These are phyloP conservation scores for Silene uniflora DNA, from an alignment of 148 eudicot genomes.

Conservation along the genomic window DNA sequence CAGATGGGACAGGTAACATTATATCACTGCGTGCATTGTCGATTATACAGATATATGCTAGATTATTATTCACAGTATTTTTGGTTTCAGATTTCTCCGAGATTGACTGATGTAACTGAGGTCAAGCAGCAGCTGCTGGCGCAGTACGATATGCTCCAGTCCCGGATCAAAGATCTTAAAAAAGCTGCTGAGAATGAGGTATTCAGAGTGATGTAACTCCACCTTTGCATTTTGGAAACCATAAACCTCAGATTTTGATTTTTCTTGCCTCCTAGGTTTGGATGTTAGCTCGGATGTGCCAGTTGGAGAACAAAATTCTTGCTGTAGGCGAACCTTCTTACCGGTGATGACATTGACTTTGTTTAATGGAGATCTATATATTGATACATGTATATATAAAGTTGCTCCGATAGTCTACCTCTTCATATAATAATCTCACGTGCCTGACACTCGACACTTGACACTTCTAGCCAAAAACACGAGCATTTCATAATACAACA, in stretches of 20 bases:
- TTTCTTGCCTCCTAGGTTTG: slow-evolving; percentile 50
- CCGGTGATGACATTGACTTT: slow-evolving; percentile 45
- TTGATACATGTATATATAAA: neutral
- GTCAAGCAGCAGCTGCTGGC: slow-evolving; percentile 82
- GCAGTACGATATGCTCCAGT: slow-evolving; percentile 90
- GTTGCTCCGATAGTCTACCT: neutral
- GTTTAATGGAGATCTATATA: slow-evolving; percentile 1
- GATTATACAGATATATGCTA: neutral
- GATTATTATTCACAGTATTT: slow-evolving; percentile 10
- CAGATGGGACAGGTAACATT: slow-evolving; percentile 62
- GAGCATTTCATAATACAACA: neutral
- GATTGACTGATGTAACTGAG: slow-evolving; percentile 52
- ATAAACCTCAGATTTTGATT: slow-evolving; percentile 1
- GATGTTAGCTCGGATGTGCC: slow-evolving; percentile 97
- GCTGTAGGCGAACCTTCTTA: slow-evolving; percentile 91
- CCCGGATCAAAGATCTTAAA: slow-evolving; percentile 83
- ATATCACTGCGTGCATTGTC: neutral
- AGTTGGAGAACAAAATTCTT: slow-evolving; percentile 76
- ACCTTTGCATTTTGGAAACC: neutral
- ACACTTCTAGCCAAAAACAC: neutral
- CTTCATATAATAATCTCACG: neutral
- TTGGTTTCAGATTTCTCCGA: slow-evolving; percentile 65
- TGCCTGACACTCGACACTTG: too few species aligned
- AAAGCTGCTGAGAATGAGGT: slow-evolving; percentile 93
- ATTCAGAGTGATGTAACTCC: slow-evolving; percentile 1